Conservation (phyloP, 441 rosid genomes). For the Kokia cookei region DNA sequence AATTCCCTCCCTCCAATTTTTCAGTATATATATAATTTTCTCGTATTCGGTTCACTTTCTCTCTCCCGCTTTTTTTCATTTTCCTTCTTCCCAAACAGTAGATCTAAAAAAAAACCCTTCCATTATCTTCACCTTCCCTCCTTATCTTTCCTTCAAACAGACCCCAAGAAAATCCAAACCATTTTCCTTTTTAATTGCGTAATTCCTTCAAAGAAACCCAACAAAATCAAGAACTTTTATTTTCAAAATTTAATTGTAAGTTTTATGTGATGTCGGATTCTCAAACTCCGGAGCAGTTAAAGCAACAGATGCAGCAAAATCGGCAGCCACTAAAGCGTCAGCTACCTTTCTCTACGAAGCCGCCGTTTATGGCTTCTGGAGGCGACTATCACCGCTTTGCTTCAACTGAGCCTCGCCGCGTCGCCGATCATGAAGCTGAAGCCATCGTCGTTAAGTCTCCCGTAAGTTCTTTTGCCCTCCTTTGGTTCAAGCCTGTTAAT, state of each 20-base stretch:
- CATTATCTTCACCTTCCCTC: background rate
- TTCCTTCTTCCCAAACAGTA: constrained; percentile 35
- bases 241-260: background rate
- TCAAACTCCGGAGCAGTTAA: constrained; percentile 17
- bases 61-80: constrained; percentile 47
- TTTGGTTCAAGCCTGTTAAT: background rate
- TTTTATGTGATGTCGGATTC: constrained; percentile 45
- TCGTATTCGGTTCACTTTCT: constrained; percentile 46
- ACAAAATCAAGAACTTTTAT: background rate
- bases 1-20: background rate
- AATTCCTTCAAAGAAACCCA: background rate
- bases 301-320: constrained; percentile 14
- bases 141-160: constrained; percentile 4
- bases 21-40: constrained; percentile 26
- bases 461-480: constrained; percentile 31
- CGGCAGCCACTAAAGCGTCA: constrained; percentile 31
- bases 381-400: constrained; percentile 70
- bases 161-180: background rate
- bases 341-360: constrained; percentile 57
- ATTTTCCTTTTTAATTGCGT: background rate
- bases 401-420: constrained; percentile 31
- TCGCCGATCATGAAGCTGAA: constrained; percentile 43
- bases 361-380: constrained; percentile 54
- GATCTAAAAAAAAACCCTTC: constrained; percentile 19
- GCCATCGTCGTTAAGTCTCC: constrained; percentile 53